These are phyloP conservation scores for Cladosporium sp. DNA, from an alignment of 2,329 filamentous ascomycete species.

Conservation along the genomic window DNA sequence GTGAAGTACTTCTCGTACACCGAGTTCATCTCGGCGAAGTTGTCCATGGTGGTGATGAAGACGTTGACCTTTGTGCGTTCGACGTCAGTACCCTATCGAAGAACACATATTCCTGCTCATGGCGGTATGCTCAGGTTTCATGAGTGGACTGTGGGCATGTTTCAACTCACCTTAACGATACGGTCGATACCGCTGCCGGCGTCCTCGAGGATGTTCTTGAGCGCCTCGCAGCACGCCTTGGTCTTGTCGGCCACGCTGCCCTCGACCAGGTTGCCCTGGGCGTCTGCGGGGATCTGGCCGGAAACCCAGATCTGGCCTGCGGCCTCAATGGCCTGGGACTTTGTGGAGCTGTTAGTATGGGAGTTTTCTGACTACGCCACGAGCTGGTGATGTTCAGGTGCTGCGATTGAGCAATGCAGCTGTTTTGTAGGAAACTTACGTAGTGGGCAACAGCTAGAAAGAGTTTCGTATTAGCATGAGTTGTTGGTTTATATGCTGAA, in stretches of 20 bases:
- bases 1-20: conserved; percentile 79
- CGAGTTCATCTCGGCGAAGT: conserved; percentile 83
- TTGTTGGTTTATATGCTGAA: too few relatives aligned
- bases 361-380: not conserved
- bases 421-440: conserved; percentile 30
- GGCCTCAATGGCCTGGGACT: conserved; percentile 61
- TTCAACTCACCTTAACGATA: conserved; percentile 76
- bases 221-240: conserved; percentile 69
- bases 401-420: conserved; percentile 2
- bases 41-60: conserved; percentile 86
- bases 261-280: conserved; percentile 55
- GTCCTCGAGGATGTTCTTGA: conserved; percentile 76
- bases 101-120: not conserved
- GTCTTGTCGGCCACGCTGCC: conserved; percentile 67
- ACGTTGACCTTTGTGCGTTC: conserved; percentile 47
- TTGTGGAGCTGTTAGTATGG: not conserved
- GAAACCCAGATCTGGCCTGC: conserved; percentile 65
- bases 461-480: too few relatives aligned
- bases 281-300: conserved; percentile 71
- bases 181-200: conserved; percentile 73
- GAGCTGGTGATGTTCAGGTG: too few relatives aligned
- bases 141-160: not conserved
- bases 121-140: not conserved
- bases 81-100: conserved; percentile 1
- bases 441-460: conserved; percentile 41